A percentile compares a stretch with the other conserved stretches of the same genome.
Evolutionary conservation across 1,284 basidiomycete genomes (phyloP).

Genomic region (Phylloboletellus chloephorus): DNA sequence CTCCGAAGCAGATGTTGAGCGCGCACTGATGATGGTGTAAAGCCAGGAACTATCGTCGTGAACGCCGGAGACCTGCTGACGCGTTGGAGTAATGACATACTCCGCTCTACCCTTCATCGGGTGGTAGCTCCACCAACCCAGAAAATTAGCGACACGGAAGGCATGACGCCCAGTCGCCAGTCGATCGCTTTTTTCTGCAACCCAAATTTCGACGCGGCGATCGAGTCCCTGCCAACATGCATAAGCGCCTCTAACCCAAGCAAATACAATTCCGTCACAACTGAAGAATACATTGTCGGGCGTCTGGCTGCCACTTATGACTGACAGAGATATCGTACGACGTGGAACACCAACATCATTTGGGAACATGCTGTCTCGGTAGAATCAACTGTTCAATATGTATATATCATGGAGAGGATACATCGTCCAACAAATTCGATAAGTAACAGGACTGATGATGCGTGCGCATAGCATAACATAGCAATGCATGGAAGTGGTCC

Average conservation of each 20-base stretch:
- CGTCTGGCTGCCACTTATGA: constrained; percentile 58
- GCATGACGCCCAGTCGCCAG: constrained; percentile 61
- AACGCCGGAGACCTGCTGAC: constrained; percentile 81
- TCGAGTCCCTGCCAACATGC: constrained; percentile 72
- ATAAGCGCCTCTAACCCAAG: constrained; percentile 43
- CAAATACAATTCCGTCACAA: constrained; percentile 62
- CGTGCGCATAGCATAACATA: constrained; percentile 13
- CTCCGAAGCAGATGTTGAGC: constrained; percentile 3
- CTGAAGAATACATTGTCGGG: constrained; percentile 74
- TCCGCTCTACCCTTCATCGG: constrained; percentile 76
- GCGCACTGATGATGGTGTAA: constrained; percentile 13
- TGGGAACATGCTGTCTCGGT: constrained; percentile 2
- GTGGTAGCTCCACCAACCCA: constrained; percentile 67
- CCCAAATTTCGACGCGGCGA: constrained; percentile 65
- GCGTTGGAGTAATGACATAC: constrained; percentile 79
- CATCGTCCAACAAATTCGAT: constrained; percentile 24
- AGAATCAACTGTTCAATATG: constrained; percentile 8
- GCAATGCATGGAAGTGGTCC: constrained; percentile 18
- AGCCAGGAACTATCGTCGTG: constrained; percentile 77
- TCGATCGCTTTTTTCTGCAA: constrained; percentile 88
- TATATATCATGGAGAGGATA: constrained; percentile 16
- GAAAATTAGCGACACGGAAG: constrained; percentile 45
- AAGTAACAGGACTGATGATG: constrained; percentile 19
- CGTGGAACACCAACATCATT: not conserved
- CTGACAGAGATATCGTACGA: constrained; percentile 8